These are phyloP conservation scores for Beauveria sp. DNA, from an alignment of 2,329 filamentous ascomycete genomes.

Conservation along the genomic window DNA sequence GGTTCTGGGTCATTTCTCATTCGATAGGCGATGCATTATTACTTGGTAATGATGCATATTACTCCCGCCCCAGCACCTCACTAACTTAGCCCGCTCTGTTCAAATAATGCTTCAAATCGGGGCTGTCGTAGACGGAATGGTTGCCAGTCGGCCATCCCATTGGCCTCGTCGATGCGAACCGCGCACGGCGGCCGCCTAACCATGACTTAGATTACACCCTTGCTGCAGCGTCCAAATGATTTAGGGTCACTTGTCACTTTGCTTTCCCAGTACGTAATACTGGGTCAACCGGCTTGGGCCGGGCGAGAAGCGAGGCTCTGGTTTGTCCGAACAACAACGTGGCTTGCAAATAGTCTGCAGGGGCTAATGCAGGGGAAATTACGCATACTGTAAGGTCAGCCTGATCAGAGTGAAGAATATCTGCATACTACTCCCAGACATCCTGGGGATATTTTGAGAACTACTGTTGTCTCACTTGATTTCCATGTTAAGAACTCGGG, in stretches of 20 bases:
- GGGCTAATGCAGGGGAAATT: slow-evolving; percentile 10
- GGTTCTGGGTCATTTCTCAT: background rate
- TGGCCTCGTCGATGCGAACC: background rate
- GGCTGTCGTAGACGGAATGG: background rate
- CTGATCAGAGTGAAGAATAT: too few species aligned
- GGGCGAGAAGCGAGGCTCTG: background rate
- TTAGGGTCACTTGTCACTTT: background rate
- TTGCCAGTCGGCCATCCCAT: background rate
- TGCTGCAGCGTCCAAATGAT: background rate
- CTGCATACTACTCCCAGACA: too few species aligned
- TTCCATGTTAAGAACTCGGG: background rate
- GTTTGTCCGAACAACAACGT: background rate
- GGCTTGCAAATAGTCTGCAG: slow-evolving; percentile 7
- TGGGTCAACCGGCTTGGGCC: background rate
- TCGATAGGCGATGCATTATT: too few species aligned
- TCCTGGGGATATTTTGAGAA: too few species aligned
- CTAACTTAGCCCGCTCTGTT: background rate
- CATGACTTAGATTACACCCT: background rate
- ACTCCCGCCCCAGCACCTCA: background rate
- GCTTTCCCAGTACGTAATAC: background rate
- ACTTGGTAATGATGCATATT: background rate
- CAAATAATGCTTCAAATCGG: background rate
- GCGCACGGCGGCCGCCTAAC: background rate
- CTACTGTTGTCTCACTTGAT: background rate
- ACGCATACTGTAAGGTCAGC: background rate